Evolutionary conservation across 2,329 filamentous ascomycete species (phyloP), one percentile per base, ranked within the genome.

Genomic region (Ophiostoma ulmi): DNA sequence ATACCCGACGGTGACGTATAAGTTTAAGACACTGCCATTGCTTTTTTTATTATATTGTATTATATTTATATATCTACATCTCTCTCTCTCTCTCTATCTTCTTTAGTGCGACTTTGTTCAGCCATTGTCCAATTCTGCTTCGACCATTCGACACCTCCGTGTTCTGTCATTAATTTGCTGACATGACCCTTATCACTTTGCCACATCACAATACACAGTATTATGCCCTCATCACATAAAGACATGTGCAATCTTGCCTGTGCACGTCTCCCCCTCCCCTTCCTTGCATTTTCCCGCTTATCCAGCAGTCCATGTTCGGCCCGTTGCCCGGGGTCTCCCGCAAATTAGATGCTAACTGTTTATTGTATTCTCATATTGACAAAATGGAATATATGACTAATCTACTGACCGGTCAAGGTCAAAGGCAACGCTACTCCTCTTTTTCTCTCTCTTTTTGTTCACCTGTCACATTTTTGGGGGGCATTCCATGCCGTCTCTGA

Each of bases 261-360:
- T 58, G 22, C 52, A 58, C 52, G 3, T 58, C 13, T 26, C 22
- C n/a, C 22, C n/a, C 11, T 31, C 52, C 52, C 52, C 13, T 26
- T 58, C 52, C 52, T 58, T 26, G 52, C 52, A 58, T 58, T 58
- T 13, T 58, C 52, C 52, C 52, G 52, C 44, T 48, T 20, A 17
- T 20, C 17, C 17, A 48, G 44, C 44, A 48, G 44, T 58, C 52
- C n/a, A 22, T 58, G n/a, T 58, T 58, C 52, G 52, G 52, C 52
- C 52, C 52, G 52, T 58, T 58, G 52, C 22, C 52, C 52, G 52
- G 52, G 52, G 52, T 58, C 52, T 58, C 52, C 52, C 52, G 52
- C 52, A 26, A 31, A n/a, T 39, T 11, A 48, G 0, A 20, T 48
- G 7, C 44, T 48, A 48, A 48, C 44, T 48, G 17, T n/a, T 20